A percentile compares a stretch with the other conserved stretches of the same genome.
Evolutionary conservation across 2,329 filamentous ascomycete species (phyloP).

Genomic region (Fusarium goolgardi): DNA sequence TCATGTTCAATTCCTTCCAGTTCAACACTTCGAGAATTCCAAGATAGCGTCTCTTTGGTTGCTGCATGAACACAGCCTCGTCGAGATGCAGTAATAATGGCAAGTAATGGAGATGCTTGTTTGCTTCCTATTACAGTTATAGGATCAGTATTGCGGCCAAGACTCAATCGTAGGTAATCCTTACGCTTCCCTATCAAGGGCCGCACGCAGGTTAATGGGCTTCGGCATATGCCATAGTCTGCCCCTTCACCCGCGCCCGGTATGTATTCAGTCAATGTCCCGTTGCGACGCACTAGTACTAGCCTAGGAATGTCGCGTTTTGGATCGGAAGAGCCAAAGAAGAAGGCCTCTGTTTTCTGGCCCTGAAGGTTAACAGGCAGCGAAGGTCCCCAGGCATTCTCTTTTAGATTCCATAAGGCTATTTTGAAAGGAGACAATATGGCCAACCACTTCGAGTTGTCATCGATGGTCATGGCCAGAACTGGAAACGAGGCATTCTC

Average conservation of each 20-base stretch:
- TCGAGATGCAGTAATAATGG: constrained; percentile 60
- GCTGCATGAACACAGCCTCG: constrained; percentile 63
- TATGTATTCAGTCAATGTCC: constrained; percentile 69
- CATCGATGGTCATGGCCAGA: constrained; percentile 72
- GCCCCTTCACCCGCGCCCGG: constrained; percentile 56
- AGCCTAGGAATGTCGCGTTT: constrained; percentile 58
- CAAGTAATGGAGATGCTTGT: constrained; percentile 28
- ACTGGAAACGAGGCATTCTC: constrained; percentile 67
- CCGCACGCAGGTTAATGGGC: constrained; percentile 63
- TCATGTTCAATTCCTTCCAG: constrained; percentile 60
- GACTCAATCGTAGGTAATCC: constrained; percentile 20
- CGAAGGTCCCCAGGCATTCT: constrained; percentile 67
- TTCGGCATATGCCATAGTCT: constrained; percentile 63
- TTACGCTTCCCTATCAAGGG: constrained; percentile 60
- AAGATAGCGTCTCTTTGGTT: constrained; percentile 56
- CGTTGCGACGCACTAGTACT: constrained; percentile 72
- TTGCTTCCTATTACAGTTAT: constrained; percentile 21
- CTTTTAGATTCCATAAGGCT: constrained; percentile 71
- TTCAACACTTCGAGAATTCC: constrained; percentile 62
- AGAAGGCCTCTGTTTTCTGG: constrained; percentile 71
- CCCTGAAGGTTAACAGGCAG: constrained; percentile 62
- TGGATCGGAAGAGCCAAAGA: constrained; percentile 64
- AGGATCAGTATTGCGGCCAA: background rate
- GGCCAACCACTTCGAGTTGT: constrained; percentile 72
- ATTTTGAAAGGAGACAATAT: constrained; percentile 70